These are phyloP conservation scores for Podospora didyma DNA, from an alignment of 495 filamentous ascomycete species.

Conservation along the genomic window DNA sequence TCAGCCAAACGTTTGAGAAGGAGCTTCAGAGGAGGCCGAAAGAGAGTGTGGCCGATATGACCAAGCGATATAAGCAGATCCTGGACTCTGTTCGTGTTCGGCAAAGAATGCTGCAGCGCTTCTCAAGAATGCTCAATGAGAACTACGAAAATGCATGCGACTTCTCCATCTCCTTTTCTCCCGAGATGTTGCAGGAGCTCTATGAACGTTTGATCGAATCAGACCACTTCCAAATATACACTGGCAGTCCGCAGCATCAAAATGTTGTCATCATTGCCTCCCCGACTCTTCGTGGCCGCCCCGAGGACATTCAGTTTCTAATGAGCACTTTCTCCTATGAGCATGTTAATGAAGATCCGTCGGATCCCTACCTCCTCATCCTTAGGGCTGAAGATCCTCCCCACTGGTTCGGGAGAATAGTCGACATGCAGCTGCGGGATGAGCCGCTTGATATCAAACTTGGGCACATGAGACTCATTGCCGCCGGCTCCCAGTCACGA, in stretches of 20 bases:
- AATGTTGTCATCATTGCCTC: constrained; percentile 83
- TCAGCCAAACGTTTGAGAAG: constrained; percentile 86
- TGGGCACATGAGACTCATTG: constrained; percentile 82
- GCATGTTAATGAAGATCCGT: constrained; percentile 66
- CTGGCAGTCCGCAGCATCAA: constrained; percentile 59
- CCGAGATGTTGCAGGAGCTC: constrained; percentile 63
- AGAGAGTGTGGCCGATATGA: constrained; percentile 82
- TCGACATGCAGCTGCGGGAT: constrained; percentile 66
- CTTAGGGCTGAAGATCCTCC: constrained; percentile 76
- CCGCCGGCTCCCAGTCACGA: constrained; percentile 78
- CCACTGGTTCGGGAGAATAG: constrained; percentile 75
- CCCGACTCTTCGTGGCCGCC: constrained; percentile 66
- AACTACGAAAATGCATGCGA: constrained; percentile 95
- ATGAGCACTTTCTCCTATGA: constrained; percentile 85
- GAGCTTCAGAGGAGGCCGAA: constrained; percentile 80
- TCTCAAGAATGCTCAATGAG: constrained; percentile 81
- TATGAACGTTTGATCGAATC: constrained; percentile 78
- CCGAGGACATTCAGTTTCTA: constrained; percentile 76
- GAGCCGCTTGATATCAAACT: constrained; percentile 81
- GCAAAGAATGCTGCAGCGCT: constrained; percentile 73
- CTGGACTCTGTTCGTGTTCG: constrained; percentile 93
- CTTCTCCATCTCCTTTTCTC: constrained; percentile 72
- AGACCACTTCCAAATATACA: constrained; percentile 81
- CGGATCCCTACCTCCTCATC: constrained; percentile 78
- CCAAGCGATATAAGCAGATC: constrained; percentile 91